Conservation (phyloP, 1,284 basidiomycete species). For the Apiotrichum veenhuisii region DNA sequence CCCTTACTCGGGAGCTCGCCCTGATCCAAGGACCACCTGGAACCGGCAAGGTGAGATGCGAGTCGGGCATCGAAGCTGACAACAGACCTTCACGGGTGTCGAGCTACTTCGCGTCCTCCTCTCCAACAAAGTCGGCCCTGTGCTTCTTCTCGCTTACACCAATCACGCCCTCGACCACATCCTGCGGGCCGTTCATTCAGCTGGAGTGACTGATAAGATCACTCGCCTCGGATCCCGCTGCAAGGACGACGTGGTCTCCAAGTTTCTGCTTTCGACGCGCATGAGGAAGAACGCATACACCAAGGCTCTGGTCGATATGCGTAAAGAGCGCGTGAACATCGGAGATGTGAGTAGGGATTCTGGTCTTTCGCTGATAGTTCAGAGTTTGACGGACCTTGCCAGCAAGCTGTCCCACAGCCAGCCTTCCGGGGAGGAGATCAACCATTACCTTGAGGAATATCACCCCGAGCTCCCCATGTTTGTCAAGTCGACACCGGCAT, state of each 20-base stretch:
- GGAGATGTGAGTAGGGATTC: too few species aligned
- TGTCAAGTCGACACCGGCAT: too few species aligned
- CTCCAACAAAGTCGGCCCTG: conserved; percentile 55
- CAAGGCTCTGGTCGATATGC: neutral
- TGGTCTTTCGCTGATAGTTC: too few species aligned
- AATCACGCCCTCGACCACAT: conserved; percentile 73
- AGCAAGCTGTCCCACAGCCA: too few species aligned
- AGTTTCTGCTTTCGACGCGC: conserved; percentile 50
- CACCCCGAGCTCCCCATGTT: too few species aligned
- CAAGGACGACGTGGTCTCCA: conserved; percentile 58
- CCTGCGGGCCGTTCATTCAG: conserved; percentile 60
- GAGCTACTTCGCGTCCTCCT: conserved; percentile 64
- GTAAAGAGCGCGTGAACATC: neutral
- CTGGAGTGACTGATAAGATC: conserved; percentile 59
- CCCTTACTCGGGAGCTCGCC: conserved; percentile 59
- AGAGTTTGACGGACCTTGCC: too few species aligned
- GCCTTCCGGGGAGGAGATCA: too few species aligned
- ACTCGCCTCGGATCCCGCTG: conserved; percentile 63
- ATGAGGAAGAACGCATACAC: neutral
- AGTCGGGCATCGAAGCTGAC: neutral
- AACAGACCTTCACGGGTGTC: conserved; percentile 62
- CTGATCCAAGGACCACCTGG: conserved; percentile 73
- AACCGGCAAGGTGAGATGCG: conserved; percentile 61
- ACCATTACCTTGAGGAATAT: too few species aligned
- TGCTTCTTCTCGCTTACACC: conserved; percentile 67